Evolutionary conservation across 2,329 filamentous ascomycete species (phyloP).

Genomic region (Pezicula carpinea): DNA sequence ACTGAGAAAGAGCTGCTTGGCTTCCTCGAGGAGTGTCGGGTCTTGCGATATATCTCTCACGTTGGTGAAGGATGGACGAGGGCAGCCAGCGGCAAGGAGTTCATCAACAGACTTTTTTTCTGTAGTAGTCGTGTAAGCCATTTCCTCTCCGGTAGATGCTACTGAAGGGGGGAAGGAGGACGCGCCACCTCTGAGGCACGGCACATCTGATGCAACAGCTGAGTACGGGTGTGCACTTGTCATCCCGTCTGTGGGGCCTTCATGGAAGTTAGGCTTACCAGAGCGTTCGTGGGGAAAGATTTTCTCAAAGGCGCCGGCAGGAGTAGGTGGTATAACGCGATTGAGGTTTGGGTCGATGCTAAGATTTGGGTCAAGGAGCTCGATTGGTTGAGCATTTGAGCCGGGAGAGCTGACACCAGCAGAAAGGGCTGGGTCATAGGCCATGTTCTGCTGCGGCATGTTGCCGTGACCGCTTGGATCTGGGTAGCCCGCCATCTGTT

Average conservation of each 20-base stretch:
- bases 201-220: conserved; percentile 32
- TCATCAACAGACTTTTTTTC: conserved; percentile 70
- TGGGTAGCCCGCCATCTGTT: conserved; percentile 39
- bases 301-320: conserved; percentile 9
- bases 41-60: conserved; percentile 40
- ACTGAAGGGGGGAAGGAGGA: conserved; percentile 32
- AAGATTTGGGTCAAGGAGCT: conserved; percentile 47
- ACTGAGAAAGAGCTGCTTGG: conserved; percentile 67
- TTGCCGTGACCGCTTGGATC: background rate
- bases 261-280: conserved; percentile 25
- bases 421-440: conserved; percentile 29
- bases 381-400: conserved; percentile 36
- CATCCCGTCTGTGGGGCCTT: conserved; percentile 26
- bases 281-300: conserved; percentile 19
- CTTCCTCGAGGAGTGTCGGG: conserved; percentile 54
- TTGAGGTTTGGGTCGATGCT: conserved; percentile 66
- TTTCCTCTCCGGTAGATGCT: conserved; percentile 26
- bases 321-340: conserved; percentile 30
- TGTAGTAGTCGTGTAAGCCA: conserved; percentile 42
- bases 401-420: conserved; percentile 38
- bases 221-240: conserved; percentile 31
- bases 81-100: conserved; percentile 59
- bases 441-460: conserved; percentile 15
- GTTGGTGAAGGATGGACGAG: conserved; percentile 54
- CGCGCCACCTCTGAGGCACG: conserved; percentile 48